A percentile compares a stretch with the other conserved stretches of the same genome.
Conservation (phyloP, 140 eudicot species). For the Ambrosia hybrid region DNA sequence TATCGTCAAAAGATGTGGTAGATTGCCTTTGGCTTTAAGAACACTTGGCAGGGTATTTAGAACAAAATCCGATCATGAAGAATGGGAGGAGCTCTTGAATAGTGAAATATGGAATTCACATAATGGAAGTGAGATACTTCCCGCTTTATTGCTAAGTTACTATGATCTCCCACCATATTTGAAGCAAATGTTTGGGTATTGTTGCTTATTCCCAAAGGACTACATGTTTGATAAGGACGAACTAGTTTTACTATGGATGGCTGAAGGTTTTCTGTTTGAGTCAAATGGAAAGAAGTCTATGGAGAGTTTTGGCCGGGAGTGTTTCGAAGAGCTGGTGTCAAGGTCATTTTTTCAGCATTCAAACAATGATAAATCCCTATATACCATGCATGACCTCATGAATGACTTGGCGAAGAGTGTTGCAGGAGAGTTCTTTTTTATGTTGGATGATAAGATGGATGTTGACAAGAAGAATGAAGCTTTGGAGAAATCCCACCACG, state of each 20-base stretch:
- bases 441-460: slow-evolving; percentile 15
- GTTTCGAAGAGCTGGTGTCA: slow-evolving; percentile 32
- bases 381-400: slow-evolving; percentile 45
- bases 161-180: slow-evolving; percentile 37
- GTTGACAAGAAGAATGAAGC: not conserved
- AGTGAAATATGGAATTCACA: slow-evolving; percentile 29
- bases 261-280: slow-evolving; percentile 33
- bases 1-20: slow-evolving; percentile 43
- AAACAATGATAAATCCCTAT: not conserved
- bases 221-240: slow-evolving; percentile 16
- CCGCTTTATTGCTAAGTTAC: slow-evolving; percentile 42
- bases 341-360: slow-evolving; percentile 40
- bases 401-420: slow-evolving; percentile 44
- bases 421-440: slow-evolving; percentile 26
- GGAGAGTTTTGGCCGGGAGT: slow-evolving; percentile 38
- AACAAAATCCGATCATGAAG: slow-evolving; percentile 1
- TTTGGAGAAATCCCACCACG: slow-evolving; percentile 28
- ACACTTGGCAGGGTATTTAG: slow-evolving; percentile 32
- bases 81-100: slow-evolving; percentile 34
- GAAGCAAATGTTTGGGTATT: slow-evolving; percentile 41
- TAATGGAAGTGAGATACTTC: slow-evolving; percentile 23
- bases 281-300: slow-evolving; percentile 1
- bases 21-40: slow-evolving; percentile 45
- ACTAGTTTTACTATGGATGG: slow-evolving; percentile 44
- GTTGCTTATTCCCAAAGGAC: slow-evolving; percentile 43